These are phyloP conservation scores for Diaporthe sp. DNA, from an alignment of 2,329 filamentous ascomycete genomes.

Conservation along the genomic window DNA sequence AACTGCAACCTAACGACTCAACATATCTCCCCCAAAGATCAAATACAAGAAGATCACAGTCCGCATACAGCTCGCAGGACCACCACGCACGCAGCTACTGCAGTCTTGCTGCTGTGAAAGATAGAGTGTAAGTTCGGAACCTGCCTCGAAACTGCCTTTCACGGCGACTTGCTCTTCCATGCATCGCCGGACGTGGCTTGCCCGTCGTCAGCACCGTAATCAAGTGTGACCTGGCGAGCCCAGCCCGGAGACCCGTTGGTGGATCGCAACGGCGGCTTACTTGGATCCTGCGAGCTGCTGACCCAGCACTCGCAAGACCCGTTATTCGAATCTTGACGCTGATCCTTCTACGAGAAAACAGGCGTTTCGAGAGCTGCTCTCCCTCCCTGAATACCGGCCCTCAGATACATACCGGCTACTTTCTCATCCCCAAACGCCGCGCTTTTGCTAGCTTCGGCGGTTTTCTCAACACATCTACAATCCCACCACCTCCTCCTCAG, in stretches of 20 bases:
- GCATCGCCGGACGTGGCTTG: background rate
- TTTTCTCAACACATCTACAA: slow-evolving; percentile 9
- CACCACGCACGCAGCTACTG: background rate
- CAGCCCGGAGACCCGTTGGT: slow-evolving; percentile 5
- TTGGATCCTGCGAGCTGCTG: slow-evolving; percentile 16
- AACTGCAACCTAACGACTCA: background rate
- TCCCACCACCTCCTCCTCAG: background rate
- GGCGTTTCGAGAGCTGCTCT: slow-evolving; percentile 28
- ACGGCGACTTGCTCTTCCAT: too few relatives aligned
- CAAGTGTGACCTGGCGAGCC: background rate
- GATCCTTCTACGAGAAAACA: slow-evolving; percentile 16
- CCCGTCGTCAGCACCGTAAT: background rate
- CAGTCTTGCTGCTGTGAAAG: background rate
- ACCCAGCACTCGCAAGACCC: slow-evolving; percentile 4
- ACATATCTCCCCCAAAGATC: background rate
- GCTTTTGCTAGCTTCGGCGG: slow-evolving; percentile 43
- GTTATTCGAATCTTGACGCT: slow-evolving; percentile 26
- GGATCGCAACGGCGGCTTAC: slow-evolving; percentile 12
- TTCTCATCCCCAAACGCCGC: slow-evolving; percentile 22
- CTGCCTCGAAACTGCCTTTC: background rate
- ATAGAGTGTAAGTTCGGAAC: slow-evolving; percentile 25
- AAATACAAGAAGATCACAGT: background rate
- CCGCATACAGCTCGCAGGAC: slow-evolving; percentile 20
- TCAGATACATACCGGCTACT: slow-evolving; percentile 24
- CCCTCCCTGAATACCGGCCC: background rate